Conservation (phyloP, 192 early-diverging fungal genomes). For the Coemansia umbellata region DNA sequence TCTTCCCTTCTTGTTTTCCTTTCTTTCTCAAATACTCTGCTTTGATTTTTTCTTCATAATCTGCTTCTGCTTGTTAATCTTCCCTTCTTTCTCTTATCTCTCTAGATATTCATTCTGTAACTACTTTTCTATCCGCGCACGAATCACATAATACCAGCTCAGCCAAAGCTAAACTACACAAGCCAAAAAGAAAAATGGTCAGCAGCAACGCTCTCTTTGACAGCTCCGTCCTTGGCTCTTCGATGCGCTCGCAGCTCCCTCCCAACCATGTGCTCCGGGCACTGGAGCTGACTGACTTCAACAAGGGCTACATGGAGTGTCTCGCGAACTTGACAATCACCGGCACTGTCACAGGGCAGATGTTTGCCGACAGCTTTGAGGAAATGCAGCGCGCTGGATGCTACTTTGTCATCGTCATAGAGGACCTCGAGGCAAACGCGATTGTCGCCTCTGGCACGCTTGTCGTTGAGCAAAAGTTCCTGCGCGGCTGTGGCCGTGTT, state of each 20-base stretch:
- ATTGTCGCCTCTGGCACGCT: conserved; percentile 86
- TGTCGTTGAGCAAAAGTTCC: conserved; percentile 87
- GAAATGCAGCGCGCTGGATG: conserved; percentile 64
- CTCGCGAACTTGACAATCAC: conserved; percentile 76
- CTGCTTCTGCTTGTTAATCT: not conserved
- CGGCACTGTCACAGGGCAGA: conserved; percentile 64
- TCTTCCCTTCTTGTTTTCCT: not conserved
- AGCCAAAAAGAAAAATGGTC: conserved; percentile 22
- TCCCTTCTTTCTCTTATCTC: not conserved
- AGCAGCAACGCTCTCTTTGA: conserved; percentile 42
- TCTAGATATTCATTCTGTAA: not conserved
- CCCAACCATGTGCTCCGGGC: conserved; percentile 72
- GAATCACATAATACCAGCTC: too few species aligned
- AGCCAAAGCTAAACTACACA: too few species aligned
- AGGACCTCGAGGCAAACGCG: conserved; percentile 41
- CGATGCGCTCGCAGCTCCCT: conserved; percentile 58
- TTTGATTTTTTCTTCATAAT: not conserved
- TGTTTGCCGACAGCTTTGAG: conserved; percentile 75
- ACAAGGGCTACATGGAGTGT: conserved; percentile 67
- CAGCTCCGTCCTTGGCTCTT: conserved; percentile 61
- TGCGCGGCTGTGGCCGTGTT: conserved; percentile 75
- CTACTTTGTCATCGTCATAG: conserved; percentile 84
- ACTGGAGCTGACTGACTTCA: conserved; percentile 70
- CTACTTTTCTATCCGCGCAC: not conserved
- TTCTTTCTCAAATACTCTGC: too few species aligned